phyloP scores from a whole-genome alignment of 2,329 filamentous ascomycete species.

The Lasiodiplodia citricola region DNA sequence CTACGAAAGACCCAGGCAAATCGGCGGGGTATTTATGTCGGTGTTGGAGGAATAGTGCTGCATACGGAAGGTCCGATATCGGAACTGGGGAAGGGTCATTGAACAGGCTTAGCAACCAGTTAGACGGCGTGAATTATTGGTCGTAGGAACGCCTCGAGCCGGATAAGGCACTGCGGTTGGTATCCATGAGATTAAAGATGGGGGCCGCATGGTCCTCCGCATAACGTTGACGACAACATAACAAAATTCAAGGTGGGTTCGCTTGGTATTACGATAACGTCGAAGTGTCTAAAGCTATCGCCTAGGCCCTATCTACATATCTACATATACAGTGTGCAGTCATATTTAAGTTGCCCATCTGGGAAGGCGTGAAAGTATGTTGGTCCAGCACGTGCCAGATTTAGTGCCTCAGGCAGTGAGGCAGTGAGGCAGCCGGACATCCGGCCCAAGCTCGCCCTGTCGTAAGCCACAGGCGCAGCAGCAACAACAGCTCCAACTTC shows the following conservation, averaged over 20 bases:
- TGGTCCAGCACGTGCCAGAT: not conserved
- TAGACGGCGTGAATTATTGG: not conserved
- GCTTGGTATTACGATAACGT: no score
- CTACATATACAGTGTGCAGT: no score
- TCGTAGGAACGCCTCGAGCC: not conserved
- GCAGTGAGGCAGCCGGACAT: not conserved
- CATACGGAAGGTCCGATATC: conserved; percentile 16
- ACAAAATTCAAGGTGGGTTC: not conserved
- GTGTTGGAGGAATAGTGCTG: not conserved
- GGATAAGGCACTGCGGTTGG: not conserved
- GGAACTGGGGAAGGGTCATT: not conserved
- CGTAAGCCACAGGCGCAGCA: conserved; percentile 19
- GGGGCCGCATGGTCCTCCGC: not conserved
- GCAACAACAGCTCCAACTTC: conserved; percentile 15
- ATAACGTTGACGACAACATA: not conserved
- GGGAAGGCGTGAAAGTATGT: not conserved
- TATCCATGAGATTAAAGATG: not conserved
- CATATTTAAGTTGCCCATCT: no score
- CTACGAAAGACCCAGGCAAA: not conserved
- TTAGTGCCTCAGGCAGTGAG: conserved; percentile 1
- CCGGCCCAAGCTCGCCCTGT: conserved; percentile 20
- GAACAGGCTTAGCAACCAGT: not conserved
- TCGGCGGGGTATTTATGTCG: conserved; percentile 17
- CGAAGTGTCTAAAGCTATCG: no score
- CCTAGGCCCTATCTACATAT: no score